phyloP scores from a whole-genome alignment of 495 filamentous ascomycete genomes.

The Aspergillus incahuasiensis region DNA sequence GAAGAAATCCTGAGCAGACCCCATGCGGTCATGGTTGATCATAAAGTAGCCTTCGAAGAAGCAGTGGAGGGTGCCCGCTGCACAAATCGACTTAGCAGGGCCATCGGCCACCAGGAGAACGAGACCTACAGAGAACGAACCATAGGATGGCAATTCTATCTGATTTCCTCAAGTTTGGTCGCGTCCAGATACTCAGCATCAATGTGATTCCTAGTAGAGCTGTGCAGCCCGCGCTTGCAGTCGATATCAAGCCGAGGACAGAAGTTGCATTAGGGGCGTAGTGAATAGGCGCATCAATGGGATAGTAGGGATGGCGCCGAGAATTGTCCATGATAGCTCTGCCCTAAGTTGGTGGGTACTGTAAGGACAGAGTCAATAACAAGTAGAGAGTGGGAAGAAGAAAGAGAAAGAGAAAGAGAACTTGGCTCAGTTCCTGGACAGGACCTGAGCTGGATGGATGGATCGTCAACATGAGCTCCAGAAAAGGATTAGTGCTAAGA shows the following conservation, averaged over 20 bases:
- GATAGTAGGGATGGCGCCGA: conserved; percentile 66
- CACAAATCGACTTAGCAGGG: conserved; percentile 8
- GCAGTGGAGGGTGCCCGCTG: conserved; percentile 65
- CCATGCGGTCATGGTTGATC: conserved; percentile 58
- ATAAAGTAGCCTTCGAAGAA: conserved; percentile 87
- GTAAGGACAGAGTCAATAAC: not conserved
- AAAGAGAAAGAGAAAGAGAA: no score
- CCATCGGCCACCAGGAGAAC: not conserved
- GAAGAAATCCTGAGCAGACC: conserved; percentile 55
- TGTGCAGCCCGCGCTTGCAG: conserved; percentile 48
- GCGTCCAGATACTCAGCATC: conserved; percentile 39
- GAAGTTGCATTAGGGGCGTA: conserved; percentile 59
- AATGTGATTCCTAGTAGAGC: conserved; percentile 50
- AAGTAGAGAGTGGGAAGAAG: not conserved
- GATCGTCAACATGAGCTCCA: not conserved
- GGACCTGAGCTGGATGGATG: not conserved
- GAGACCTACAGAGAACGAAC: conserved; percentile 57
- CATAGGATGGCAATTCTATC: conserved; percentile 59
- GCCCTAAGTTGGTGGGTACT: not conserved
- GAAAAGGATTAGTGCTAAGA: conserved; percentile 1
- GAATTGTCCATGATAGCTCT: conserved; percentile 15
- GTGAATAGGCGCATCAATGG: conserved; percentile 49
- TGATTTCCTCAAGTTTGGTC: conserved; percentile 39
- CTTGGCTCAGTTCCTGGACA: not conserved
- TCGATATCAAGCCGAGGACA: conserved; percentile 47